Evolutionary conservation across 257 asterid genomes (phyloP), one percentile per base, ranked within the genome.

Genomic region (Lithospermum erythrorhizon): DNA sequence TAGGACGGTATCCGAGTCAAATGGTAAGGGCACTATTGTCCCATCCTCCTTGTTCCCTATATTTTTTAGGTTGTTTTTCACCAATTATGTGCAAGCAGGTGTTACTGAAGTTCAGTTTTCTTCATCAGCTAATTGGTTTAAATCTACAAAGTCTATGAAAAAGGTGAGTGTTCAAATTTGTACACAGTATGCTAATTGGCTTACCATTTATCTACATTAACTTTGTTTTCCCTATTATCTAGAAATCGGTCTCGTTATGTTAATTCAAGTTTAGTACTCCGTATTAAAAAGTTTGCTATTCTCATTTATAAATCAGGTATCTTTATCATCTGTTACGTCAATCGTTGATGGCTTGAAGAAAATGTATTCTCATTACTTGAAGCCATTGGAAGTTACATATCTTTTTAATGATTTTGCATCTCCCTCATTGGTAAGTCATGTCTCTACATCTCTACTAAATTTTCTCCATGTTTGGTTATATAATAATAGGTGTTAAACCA

Each of bases 341-440:
- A 86, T 91, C 55, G 49, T 80, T 45, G 98, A 91, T 84, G 98
- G 98, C 69, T 78, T 91, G 86, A 91, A 91, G 76, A 91, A 77
- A 82, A 60, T 91, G 79, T 91, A 88, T 67, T 65, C 82, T 60
- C 94, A 91, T 77, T 82, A 86, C 63, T 68, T 91, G 81, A 91
- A 88, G 87, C 97, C 96, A 35, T 68, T 88, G 53, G 97, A 88
- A 79, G 70, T 69, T 45, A 86, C 94, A 45, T 88, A 91, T 69
- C 85, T 65, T 64, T 88, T 88, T 58, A 88, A 84, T 63, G 96
- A 91, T 74, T 91, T 91, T 72, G 95, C 82, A 68, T 84, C 98
- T 58, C 98, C 98, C 15, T 66, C 75, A 66, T 79, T 91, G 86
- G 98, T 91, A 68, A 66, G 81, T 68, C 62, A 72, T 45, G 59